phyloP scores from a whole-genome alignment of 371 early-diverging fungal genomes.

The Mucor saturninus region DNA sequence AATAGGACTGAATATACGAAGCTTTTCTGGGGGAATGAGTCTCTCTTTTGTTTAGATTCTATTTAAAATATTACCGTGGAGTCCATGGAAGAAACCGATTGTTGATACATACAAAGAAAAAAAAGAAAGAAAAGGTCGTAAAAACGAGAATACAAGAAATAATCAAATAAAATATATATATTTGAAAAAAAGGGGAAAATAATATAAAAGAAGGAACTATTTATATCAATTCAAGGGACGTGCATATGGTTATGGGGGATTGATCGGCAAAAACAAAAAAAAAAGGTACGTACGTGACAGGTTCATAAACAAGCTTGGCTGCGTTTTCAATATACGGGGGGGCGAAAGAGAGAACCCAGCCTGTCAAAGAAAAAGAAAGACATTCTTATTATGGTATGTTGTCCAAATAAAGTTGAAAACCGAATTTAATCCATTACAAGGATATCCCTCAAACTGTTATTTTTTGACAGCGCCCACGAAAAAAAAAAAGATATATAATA shows the following conservation, averaged over 20 bases:
- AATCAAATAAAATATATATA: too few relatives aligned
- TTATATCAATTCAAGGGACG: constrained; percentile 21
- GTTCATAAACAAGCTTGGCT: constrained; percentile 1
- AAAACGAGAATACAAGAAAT: not conserved
- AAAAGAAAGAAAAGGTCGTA: not conserved
- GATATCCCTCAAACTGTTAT: not conserved
- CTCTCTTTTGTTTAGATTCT: not conserved
- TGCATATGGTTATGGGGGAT: constrained; percentile 14
- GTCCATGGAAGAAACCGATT: not conserved
- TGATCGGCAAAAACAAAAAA: constrained; percentile 7
- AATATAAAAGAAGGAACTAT: constrained; percentile 8
- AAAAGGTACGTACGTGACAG: constrained; percentile 6
- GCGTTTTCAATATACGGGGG: not conserved
- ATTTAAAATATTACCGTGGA: not conserved
- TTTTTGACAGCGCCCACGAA: not conserved
- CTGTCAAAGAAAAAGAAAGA: too few relatives aligned
- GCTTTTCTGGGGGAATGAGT: not conserved
- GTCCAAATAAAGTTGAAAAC: not conserved
- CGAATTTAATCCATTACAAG: not conserved
- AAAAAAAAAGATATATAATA: not conserved
- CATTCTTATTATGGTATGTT: not conserved
- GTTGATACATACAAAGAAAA: constrained; percentile 3
- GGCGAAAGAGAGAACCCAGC: too few relatives aligned
- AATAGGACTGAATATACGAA: constrained; percentile 35
- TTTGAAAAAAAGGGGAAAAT: constrained; percentile 1